phyloP scores from a whole-genome alignment of 768 basidiomycete genomes.

The Podaxis sp. region DNA sequence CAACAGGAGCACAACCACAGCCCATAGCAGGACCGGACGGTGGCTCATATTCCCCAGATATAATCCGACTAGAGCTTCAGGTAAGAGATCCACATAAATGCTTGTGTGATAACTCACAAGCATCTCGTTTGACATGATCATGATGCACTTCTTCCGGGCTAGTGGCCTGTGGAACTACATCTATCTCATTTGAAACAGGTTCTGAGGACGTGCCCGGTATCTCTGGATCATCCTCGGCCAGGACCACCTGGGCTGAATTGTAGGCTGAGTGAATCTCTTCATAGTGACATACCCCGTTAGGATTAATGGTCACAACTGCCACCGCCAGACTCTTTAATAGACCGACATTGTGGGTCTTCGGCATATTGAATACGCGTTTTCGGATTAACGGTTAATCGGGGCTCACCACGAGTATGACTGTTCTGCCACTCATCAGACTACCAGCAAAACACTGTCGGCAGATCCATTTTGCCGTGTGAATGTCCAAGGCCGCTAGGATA shows the following conservation, averaged over 20 bases:
- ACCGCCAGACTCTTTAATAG: not conserved
- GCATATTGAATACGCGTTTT: not conserved
- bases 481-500: slow-evolving; percentile 62
- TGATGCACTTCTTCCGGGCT: not conserved
- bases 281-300: not conserved
- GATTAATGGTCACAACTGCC: not conserved
- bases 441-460: not conserved
- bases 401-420: not conserved
- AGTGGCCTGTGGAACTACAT: not conserved
- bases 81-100: not conserved
- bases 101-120: not conserved
- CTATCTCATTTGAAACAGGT: not conserved
- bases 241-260: not conserved
- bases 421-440: not conserved
- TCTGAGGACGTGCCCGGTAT: not conserved
- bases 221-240: not conserved
- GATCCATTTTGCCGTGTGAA: slow-evolving; percentile 27
- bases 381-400: not conserved
- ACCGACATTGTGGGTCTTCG: not conserved
- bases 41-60: slow-evolving; percentile 6
- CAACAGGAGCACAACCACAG: slow-evolving; percentile 19
- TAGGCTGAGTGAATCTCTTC: not conserved
- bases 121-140: not conserved
- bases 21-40: slow-evolving; percentile 23
- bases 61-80: not conserved